Evolutionary conservation across 2,329 filamentous ascomycete species (phyloP).

Genomic region (Colletotrichum destructivum): DNA sequence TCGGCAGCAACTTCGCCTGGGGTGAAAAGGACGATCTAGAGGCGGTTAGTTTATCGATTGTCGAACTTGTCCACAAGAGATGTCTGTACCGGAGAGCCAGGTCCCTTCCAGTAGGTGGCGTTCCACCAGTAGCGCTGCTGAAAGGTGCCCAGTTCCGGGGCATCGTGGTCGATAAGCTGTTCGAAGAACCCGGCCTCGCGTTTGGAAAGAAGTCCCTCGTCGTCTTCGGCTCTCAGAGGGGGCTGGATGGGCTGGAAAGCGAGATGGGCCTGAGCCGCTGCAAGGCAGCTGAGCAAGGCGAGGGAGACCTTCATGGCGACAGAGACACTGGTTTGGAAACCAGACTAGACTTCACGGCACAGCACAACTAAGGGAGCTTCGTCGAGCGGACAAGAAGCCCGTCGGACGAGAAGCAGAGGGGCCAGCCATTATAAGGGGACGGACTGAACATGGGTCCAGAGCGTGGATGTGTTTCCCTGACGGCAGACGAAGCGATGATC

Average conservation of each 20-base stretch:
- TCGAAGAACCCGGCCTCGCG: constrained; percentile 55
- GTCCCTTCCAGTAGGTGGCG: constrained; percentile 65
- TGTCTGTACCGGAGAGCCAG: constrained; percentile 64
- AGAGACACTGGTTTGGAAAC: not conserved
- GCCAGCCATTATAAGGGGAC: constrained; percentile 16
- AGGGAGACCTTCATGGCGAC: constrained; percentile 37
- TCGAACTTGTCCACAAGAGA: constrained; percentile 26
- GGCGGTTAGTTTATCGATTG: constrained; percentile 6
- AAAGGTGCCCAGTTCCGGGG: constrained; percentile 59
- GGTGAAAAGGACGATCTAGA: constrained; percentile 64
- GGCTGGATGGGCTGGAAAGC: constrained; percentile 31
- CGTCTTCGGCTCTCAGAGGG: constrained; percentile 25
- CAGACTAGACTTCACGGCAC: not conserved
- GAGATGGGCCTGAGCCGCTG: constrained; percentile 23
- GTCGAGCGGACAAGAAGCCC: constrained; percentile 3
- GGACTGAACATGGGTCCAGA: constrained; percentile 12
- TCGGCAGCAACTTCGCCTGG: constrained; percentile 67
- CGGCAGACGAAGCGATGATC: not conserved
- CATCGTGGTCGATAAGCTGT: constrained; percentile 72
- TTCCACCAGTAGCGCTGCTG: constrained; percentile 69
- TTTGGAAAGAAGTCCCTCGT: constrained; percentile 19
- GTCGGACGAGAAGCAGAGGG: not conserved
- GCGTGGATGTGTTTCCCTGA: constrained; percentile 2
- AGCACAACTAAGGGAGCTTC: constrained; percentile 11
- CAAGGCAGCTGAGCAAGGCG: constrained; percentile 27